phyloP scores from a whole-genome alignment of 2,329 filamentous ascomycete species.

The Ustulina deusta region DNA sequence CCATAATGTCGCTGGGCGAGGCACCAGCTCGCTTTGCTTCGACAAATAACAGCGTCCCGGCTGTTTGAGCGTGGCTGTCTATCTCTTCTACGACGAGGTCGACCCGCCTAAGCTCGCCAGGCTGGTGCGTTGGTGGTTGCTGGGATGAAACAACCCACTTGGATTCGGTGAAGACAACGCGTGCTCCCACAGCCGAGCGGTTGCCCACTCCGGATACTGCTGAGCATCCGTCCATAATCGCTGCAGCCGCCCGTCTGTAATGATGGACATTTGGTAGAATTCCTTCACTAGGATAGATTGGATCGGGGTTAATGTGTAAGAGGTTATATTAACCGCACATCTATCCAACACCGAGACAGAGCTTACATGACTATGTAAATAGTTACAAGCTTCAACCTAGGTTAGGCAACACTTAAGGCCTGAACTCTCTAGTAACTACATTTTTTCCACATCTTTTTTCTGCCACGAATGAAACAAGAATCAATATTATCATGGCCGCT shows the following conservation, averaged over 20 bases:
- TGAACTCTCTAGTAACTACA: neutral
- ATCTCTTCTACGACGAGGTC: no score
- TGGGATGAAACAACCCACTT: slow-evolving; percentile 9
- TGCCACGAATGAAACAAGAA: neutral
- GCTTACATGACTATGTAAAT: neutral
- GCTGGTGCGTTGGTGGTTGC: no score
- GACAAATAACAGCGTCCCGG: slow-evolving; percentile 15
- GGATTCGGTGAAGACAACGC: slow-evolving; percentile 10
- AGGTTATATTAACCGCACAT: neutral
- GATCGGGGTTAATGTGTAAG: neutral
- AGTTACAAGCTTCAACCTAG: neutral
- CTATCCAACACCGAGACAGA: neutral
- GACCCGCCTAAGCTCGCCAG: no score
- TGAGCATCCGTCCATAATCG: slow-evolving; percentile 19
- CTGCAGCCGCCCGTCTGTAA: neutral
- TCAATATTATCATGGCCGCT: neutral
- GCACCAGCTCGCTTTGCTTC: slow-evolving; percentile 5
- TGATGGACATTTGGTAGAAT: neutral
- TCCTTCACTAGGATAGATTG: neutral
- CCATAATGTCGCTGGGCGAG: neutral
- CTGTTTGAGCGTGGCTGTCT: no score
- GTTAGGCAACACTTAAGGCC: neutral
- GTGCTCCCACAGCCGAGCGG: slow-evolving; percentile 20
- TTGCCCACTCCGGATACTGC: slow-evolving; percentile 12
- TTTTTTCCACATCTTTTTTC: neutral